These are phyloP conservation scores for Syzygium syzygioides DNA, from an alignment of 441 rosid genomes.

Conservation along the genomic window DNA sequence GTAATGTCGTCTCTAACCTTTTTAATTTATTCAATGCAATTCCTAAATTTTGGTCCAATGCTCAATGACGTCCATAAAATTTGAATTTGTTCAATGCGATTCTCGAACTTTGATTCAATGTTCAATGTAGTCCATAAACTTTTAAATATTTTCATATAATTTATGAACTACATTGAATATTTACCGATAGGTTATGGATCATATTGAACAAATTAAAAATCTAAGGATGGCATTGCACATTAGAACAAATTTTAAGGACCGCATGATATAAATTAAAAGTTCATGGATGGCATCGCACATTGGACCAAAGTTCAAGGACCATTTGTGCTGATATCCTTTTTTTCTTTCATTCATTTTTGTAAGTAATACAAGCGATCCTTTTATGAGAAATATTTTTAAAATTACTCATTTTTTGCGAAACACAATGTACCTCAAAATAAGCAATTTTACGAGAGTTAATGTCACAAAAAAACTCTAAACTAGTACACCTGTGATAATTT, in stretches of 20 bases:
- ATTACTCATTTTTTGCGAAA: neutral
- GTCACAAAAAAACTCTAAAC: too few relatives aligned
- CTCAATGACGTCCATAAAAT: neutral
- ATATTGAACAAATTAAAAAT: neutral
- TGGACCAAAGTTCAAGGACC: neutral
- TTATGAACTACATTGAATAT: neutral
- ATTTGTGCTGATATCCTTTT: neutral
- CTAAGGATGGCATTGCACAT: neutral
- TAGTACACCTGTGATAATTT: too few relatives aligned
- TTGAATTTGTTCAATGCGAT: neutral
- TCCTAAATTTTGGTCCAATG: too few relatives aligned
- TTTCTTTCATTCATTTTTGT: neutral
- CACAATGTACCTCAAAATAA: neutral
- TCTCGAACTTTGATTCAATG: accelerated
- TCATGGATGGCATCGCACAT: accelerated
- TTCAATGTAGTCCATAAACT: accelerated
- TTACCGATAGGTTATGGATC: neutral
- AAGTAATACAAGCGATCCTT: neutral
- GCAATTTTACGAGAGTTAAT: neutral
- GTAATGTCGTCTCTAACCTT: accelerated
- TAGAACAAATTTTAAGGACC: too few relatives aligned
- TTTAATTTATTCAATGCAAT: neutral
- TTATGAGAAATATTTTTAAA: neutral
- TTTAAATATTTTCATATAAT: neutral
- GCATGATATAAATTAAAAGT: too few relatives aligned